Base-by-base conservation (phyloP, 176 grass and related monocot species). In the Pontederia paniculata region DNA sequence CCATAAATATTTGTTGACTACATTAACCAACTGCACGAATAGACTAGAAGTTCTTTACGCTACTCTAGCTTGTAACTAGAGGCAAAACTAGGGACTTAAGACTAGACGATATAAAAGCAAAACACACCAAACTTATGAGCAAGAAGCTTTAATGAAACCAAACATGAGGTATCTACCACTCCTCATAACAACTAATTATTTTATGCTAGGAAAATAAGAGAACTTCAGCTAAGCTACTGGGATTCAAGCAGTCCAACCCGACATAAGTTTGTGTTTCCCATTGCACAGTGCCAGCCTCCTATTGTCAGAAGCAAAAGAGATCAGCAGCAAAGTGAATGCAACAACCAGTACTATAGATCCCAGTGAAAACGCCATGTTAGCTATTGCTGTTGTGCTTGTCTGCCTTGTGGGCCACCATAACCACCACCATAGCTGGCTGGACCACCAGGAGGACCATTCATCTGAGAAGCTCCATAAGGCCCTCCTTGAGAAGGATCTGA, bases 401-500 rank as follows among this genome's bases (percentile, higher is more conserved):
- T 91, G 53, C 79, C 60, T 66, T 91, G 94, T 68, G 73, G 49
- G 44, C 80, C 67, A 68, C 87, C 94, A 70, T 93, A 99, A 58
- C 72, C 80, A 28, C 83, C 61, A n/a, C 86, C 83, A 72, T 98
- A 98, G 63, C 68, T 78, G 76, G 75, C 74, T 68, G 79, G 76
- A 13, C 74, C 80, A 42, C 84, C 86, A 49, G 87, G 57, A 64
- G 69, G 80, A 25, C 87, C 83, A 78, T 89, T 89, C 58, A 80
- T 76, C 45, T 75, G 78, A 63, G 76, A 60, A 10, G 25, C 7
- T 61, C 85, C 85, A 64, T 89, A 89, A 19, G 80, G 76, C 60
- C 68, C 86, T 1, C 71, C 83, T 44, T 87, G 86, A 21, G 86
- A 91, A 74, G 93, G 80, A 61, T 97, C 93, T 72, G 48, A n/a